Conservation (phyloP, 2,329 filamentous ascomycete species). For the Neobulgaria alba region DNA sequence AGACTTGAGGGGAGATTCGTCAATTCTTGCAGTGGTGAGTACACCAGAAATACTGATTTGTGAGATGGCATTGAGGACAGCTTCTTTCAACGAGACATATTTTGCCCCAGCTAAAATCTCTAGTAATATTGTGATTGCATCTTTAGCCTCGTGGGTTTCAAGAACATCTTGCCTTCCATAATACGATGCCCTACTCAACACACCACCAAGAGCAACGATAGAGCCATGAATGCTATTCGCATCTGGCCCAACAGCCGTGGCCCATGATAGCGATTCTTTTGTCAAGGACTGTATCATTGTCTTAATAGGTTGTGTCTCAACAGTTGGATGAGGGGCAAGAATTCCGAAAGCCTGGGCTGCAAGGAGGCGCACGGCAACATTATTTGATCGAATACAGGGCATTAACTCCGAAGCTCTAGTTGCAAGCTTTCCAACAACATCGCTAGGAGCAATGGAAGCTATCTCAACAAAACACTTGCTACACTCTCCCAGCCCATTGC, state of each 20-base stretch:
- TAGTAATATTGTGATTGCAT: slow-evolving; percentile 37
- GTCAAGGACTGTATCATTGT: slow-evolving; percentile 39
- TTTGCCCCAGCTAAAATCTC: slow-evolving; percentile 44
- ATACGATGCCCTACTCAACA: slow-evolving; percentile 47
- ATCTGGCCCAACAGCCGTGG: slow-evolving; percentile 46
- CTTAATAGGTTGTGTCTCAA: slow-evolving; percentile 34
- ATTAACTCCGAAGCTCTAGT: slow-evolving; percentile 44
- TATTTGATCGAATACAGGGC: slow-evolving; percentile 60
- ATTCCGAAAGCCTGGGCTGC: slow-evolving; percentile 69
- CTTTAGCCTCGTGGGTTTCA: slow-evolving; percentile 31
- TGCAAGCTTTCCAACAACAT: slow-evolving; percentile 41
- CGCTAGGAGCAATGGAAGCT: slow-evolving; percentile 42
- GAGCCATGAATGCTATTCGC: slow-evolving; percentile 52
- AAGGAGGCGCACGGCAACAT: slow-evolving; percentile 55
- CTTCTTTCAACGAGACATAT: slow-evolving; percentile 48
- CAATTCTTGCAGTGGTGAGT: slow-evolving; percentile 28
- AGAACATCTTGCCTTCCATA: slow-evolving; percentile 32
- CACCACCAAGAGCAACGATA: slow-evolving; percentile 48
- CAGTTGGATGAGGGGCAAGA: slow-evolving; percentile 56
- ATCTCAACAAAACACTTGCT: slow-evolving; percentile 46
- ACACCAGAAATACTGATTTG: slow-evolving; percentile 53
- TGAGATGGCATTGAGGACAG: slow-evolving; percentile 47
- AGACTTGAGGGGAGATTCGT: slow-evolving; percentile 15
- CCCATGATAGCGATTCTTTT: slow-evolving; percentile 40
- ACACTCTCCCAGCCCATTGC: slow-evolving; percentile 36